Conservation (phyloP, 2,329 filamentous ascomycete species). For the Endoconidiophora polonica region DNA sequence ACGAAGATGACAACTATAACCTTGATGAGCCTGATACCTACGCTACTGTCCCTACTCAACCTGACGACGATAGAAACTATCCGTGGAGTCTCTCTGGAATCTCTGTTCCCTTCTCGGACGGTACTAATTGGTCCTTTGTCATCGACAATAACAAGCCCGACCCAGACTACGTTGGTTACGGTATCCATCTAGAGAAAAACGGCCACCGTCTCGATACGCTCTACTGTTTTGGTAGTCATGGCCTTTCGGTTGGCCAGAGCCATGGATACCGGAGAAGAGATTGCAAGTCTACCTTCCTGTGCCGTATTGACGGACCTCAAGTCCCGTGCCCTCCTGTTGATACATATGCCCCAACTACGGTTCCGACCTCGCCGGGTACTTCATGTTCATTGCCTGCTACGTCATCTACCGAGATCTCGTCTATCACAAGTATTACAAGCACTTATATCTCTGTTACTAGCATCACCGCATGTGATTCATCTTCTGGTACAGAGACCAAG, state of each 20-base stretch:
- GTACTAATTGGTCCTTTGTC: slow-evolving; percentile 5
- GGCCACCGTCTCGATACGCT: slow-evolving; percentile 4
- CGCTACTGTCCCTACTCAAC: not conserved
- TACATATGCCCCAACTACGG: not conserved
- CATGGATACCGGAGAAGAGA: not conserved
- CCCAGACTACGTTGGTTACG: slow-evolving; percentile 8
- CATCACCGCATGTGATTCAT: no score
- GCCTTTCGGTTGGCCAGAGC: not conserved
- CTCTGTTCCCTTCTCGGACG: slow-evolving; percentile 4
- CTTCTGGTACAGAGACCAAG: no score
- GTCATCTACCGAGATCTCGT: no score
- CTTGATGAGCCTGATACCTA: not conserved
- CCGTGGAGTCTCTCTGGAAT: slow-evolving; percentile 5
- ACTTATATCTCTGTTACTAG: no score
- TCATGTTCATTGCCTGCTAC: not conserved
- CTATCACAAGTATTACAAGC: no score
- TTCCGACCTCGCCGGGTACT: slow-evolving; percentile 1
- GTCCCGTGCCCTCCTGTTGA: slow-evolving; percentile 3
- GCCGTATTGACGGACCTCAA: slow-evolving; percentile 1
- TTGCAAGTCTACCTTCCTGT: slow-evolving; percentile 6
- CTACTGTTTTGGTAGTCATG: slow-evolving; percentile 2
- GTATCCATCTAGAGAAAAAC: not conserved
- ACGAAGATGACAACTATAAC: not conserved
- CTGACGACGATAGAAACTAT: not conserved
- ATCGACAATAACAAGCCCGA: slow-evolving; percentile 6